Evolutionary conservation across 768 basidiomycete species (phyloP), one percentile per base, ranked within the genome.

Genomic region (Tulasnella sp.): DNA sequence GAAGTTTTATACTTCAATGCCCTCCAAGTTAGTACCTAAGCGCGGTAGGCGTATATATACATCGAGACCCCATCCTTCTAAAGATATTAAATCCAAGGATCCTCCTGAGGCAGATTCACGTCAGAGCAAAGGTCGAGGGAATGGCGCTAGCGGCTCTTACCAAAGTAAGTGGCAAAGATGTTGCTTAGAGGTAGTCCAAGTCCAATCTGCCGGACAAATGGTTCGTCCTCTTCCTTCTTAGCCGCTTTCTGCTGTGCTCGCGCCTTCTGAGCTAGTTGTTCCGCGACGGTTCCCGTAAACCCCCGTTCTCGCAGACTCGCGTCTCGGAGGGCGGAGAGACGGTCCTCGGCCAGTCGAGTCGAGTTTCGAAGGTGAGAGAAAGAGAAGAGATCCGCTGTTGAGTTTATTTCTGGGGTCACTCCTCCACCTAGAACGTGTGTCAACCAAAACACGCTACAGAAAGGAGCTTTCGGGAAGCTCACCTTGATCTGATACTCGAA

Each of bases 401-500:
- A 86, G 77, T 85, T 85, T 71, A 93, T 86, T 75, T 87, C 83
- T 8, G 86, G 81, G 25, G 84, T 86, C 64, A 84, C 81, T 9
- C 96, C 86, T 1, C 94, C 93, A 45, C 93, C 94, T 91, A 81
- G 4, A 71, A 79, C 67, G 64, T 67, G 45, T 17, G 75, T 68
- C 39, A 74, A 67, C 67, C 31, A 36, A n/a, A 25, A 42, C 67
- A 73, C 64, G 19, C 19, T 25, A 38, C 9, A 22, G 36, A 67
- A 25, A n/a, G 9, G 2, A 39, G 19, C n/a, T 12, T 11, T 45
- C 12, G 2, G 40, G n/a, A 45, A 52, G 52, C 31, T 54, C 74
- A 90, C 94, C 95, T 88, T 93, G 90, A 81, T 97, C 94, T n/a
- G 94, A 94, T 84, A 97, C 91, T 49, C 94, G 90, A 71, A 97